Conservation (phyloP, 495 filamentous ascomycete genomes). For the Hyphodiscus hymeniophilus region DNA sequence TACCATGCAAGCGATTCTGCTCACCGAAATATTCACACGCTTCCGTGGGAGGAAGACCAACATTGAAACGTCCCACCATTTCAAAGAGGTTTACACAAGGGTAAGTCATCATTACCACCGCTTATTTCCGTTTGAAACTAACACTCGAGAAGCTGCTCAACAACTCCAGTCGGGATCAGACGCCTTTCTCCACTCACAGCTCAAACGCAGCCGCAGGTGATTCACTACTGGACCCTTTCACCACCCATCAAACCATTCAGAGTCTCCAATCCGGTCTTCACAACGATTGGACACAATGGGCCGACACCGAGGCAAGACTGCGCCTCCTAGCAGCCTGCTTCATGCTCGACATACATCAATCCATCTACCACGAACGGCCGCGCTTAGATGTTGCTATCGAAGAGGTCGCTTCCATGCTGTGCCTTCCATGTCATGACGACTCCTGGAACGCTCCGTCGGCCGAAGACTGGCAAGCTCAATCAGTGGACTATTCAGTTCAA, state of each 20-base stretch:
- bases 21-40: constrained; percentile 45
- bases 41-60: constrained; percentile 42
- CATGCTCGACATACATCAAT: constrained; percentile 41
- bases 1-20: constrained; percentile 46
- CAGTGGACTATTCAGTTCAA: neutral
- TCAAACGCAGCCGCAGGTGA: neutral
- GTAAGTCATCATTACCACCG: constrained; percentile 31
- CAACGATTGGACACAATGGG: constrained; percentile 36
- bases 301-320: constrained; percentile 37
- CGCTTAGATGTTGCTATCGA: constrained; percentile 14
- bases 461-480: constrained; percentile 16
- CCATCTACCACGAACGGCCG: constrained; percentile 40
- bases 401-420: constrained; percentile 2
- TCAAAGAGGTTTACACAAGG: constrained; percentile 42
- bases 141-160: constrained; percentile 8
- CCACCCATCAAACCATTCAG: neutral
- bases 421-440: constrained; percentile 14
- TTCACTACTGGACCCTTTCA: constrained; percentile 9
- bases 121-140: neutral
- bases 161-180: neutral
- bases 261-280: neutral
- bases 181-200: constrained; percentile 4
- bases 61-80: constrained; percentile 35
- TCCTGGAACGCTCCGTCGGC: constrained; percentile 19
- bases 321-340: constrained; percentile 42